Base-by-base conservation (phyloP, 2,329 filamentous ascomycete species). In the Chaetomium olivaceum region DNA sequence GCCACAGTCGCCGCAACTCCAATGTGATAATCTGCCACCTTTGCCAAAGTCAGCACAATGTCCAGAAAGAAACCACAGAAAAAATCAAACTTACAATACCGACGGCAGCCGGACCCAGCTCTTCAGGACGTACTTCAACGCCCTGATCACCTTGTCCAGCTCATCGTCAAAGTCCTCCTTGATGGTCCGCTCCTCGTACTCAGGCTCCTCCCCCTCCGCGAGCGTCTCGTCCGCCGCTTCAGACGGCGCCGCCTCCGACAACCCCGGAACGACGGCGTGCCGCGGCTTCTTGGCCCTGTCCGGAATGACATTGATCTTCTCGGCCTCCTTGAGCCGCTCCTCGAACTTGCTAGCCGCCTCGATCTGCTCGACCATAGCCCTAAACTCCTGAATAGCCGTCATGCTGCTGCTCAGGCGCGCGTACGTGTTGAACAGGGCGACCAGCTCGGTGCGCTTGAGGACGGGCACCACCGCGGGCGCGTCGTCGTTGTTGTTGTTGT, bases 371-470 rank as follows among this genome's bases (percentile, higher is more conserved):
- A 85, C 79, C 81, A 88, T 85, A 31, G 71, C 72, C 59, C 83
- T 80, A 80, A 99, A 98, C 62, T 88, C 83, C 63, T 87, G 85
- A 52, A 97, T 84, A 0, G 92, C 89, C 39, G 85, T 82, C 67
- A 99, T 79, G 61, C 92, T 95, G 76, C 91, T 89, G 69, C 91
- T 92, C 68, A 98, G 88, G 43, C 94, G 87, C 33, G 91, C 92
- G 66, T 97, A 89, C 0, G 95, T 98, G 78, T 99, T 99, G 80
- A 98, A 90, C 23, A 99, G 83, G 2, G 95, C 92, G 23, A 99
- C 95, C 12, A 99, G 83, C 79, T 99, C 95, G 0, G 94, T 98
- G 69, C 95, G 85, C 75, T 93, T 88, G 23, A 98, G 85, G 16
- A 85, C 81, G 0, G 92, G 93, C n/a, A 67, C 59, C 23, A 67